Evolutionary conservation across 495 filamentous ascomycete genomes (phyloP).

Genomic region (Tuber indicum): DNA sequence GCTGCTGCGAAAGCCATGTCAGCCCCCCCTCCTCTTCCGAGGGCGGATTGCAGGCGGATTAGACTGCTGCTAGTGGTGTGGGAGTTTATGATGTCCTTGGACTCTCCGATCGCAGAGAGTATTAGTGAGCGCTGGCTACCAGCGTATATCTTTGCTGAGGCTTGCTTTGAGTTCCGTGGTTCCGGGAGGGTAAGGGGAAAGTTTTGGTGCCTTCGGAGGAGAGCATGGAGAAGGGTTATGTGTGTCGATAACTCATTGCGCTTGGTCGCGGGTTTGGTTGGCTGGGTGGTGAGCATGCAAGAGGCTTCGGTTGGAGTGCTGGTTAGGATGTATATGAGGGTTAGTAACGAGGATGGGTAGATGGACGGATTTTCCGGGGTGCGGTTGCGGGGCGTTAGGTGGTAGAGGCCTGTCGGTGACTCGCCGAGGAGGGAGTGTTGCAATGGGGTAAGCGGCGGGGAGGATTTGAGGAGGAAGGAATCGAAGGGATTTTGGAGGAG

Average conservation of each 20-base stretch:
- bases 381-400: conserved; percentile 19
- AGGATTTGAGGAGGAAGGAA: conserved; percentile 34
- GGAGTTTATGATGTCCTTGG: conserved; percentile 1
- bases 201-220: conserved; percentile 17
- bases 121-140: conserved; percentile 29
- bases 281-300: conserved; percentile 9
- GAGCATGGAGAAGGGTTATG: conserved; percentile 28
- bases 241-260: conserved; percentile 34
- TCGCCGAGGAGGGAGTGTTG: conserved; percentile 14
- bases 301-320: conserved; percentile 23
- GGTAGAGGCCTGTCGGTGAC: conserved; percentile 16
- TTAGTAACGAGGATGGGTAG: conserved; percentile 18
- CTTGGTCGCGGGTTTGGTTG: conserved; percentile 8
- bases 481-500: conserved; percentile 54
- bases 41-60: conserved; percentile 13
- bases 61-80: background rate
- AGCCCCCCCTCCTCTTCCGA: background rate
- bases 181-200: conserved; percentile 15
- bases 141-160: conserved; percentile 24
- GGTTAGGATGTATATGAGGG: conserved; percentile 35
- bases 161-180: conserved; percentile 8
- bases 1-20: conserved; percentile 12
- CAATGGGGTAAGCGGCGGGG: conserved; percentile 26
- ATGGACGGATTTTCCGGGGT: background rate
- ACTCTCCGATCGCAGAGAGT: conserved; percentile 17